phyloP scores from a whole-genome alignment of 2,329 filamentous ascomycete species.

The Fusarium burgessii region DNA sequence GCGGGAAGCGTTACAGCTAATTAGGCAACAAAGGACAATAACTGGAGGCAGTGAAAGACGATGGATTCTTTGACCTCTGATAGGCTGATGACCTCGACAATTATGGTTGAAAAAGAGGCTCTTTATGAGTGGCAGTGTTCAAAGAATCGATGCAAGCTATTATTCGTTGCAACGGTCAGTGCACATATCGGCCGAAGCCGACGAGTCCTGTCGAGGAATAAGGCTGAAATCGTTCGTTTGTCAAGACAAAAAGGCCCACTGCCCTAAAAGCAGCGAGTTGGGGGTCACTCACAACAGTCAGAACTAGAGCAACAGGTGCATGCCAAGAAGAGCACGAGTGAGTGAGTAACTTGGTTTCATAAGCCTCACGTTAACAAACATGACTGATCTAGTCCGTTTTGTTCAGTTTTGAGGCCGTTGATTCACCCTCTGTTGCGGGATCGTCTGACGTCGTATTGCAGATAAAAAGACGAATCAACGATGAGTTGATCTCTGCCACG shows the following conservation, averaged over 20 bases:
- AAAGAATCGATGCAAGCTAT: background rate
- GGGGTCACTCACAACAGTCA: conserved; percentile 17
- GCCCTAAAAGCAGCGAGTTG: conserved; percentile 24
- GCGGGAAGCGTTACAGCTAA: conserved; percentile 1
- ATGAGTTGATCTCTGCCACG: conserved; percentile 29
- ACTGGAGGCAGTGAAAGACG: conserved; percentile 3
- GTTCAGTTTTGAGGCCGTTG: conserved; percentile 23
- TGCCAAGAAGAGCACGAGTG: conserved; percentile 7
- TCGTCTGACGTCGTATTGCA: conserved; percentile 35
- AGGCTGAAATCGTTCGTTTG: conserved; percentile 5
- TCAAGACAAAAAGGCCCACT: background rate
- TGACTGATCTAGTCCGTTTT: background rate
- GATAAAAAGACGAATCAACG: conserved; percentile 12
- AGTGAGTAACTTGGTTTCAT: conserved; percentile 5
- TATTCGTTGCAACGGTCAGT: background rate
- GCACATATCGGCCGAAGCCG: background rate
- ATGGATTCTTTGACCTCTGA: background rate
- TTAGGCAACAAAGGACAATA: conserved; percentile 28
- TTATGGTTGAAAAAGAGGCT: conserved; percentile 4
- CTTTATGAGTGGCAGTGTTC: conserved; percentile 6
- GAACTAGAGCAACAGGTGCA: conserved; percentile 15
- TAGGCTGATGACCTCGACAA: background rate
- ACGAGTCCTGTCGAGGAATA: background rate
- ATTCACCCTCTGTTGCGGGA: conserved; percentile 3
- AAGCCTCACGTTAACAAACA: background rate